Evolutionary conservation across 169 alveolate genomes (phyloP).

Genomic region (Eimeria praecox): DNA sequence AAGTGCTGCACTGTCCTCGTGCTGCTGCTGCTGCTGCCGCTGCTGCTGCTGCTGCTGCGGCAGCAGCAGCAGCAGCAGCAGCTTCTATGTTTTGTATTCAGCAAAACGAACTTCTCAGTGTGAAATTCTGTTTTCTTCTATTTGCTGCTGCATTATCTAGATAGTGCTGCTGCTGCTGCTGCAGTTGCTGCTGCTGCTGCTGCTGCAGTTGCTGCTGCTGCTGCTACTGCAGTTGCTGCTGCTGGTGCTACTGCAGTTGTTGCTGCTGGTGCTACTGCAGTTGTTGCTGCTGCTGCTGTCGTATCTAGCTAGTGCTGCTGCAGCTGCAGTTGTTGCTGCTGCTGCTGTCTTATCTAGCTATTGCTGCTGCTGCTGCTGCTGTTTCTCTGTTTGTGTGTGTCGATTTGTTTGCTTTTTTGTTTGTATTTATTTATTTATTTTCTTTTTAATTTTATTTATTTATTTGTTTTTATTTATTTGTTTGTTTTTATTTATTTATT

Average conservation of each 20-base stretch:
- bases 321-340: background rate
- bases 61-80: no score
- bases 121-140: no score
- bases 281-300: slow-evolving; percentile 34
- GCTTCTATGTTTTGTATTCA: no score
- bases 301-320: background rate
- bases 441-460: no score
- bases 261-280: no score
- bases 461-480: slow-evolving; percentile 87
- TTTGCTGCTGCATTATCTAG: no score
- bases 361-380: slow-evolving; percentile 91
- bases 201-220: slow-evolving; percentile 1
- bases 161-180: slow-evolving; percentile 10
- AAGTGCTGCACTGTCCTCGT: no score
- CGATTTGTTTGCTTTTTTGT: slow-evolving; percentile 95
- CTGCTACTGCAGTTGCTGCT: background rate
- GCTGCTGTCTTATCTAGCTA: background rate
- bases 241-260: background rate
- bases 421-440: slow-evolving; percentile 33
- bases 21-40: no score
- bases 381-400: slow-evolving; percentile 98
- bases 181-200: slow-evolving; percentile 17
- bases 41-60: no score
- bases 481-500: slow-evolving; percentile 66
- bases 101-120: no score